These are phyloP conservation scores for Phyllosticta capitalensis DNA, from an alignment of 2,329 filamentous ascomycete genomes.

Conservation along the genomic window DNA sequence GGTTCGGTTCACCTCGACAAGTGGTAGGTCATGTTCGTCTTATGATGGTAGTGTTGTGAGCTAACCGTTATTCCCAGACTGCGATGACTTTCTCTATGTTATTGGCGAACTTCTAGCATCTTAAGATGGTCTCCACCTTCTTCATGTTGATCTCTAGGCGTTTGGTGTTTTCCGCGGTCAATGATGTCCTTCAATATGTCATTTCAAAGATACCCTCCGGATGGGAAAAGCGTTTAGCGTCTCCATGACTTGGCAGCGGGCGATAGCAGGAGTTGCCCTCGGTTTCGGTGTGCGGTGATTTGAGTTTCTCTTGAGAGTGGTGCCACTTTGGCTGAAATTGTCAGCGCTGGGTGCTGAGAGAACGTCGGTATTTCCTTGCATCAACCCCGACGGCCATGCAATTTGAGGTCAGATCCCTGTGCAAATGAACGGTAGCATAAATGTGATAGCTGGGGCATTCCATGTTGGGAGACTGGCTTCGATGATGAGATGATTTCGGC, in stretches of 20 bases:
- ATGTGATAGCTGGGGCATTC: not conserved
- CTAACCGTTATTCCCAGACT: not conserved
- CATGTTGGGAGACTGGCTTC: not conserved
- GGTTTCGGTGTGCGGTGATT: not conserved
- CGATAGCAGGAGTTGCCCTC: not conserved
- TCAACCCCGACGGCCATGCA: not conserved
- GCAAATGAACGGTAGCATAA: not conserved
- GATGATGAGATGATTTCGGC: not conserved
- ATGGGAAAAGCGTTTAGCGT: not conserved
- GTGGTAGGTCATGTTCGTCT: constrained; percentile 14
- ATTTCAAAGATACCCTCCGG: not conserved
- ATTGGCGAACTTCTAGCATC: not conserved
- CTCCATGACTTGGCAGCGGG: not conserved
- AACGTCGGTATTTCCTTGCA: not conserved
- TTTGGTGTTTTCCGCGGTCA: not conserved
- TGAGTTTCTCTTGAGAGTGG: not conserved
- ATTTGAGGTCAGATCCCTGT: not conserved
- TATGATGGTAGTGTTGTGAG: not conserved
- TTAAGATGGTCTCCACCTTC: not conserved
- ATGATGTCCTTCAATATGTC: not conserved
- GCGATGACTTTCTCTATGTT: not conserved
- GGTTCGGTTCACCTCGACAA: constrained; percentile 2
- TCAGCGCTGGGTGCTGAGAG: not conserved
- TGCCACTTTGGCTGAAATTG: not conserved
- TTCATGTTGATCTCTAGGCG: not conserved